Conservation (phyloP, 148 eudicot genomes). For the Camellia lanceoleosa region DNA sequence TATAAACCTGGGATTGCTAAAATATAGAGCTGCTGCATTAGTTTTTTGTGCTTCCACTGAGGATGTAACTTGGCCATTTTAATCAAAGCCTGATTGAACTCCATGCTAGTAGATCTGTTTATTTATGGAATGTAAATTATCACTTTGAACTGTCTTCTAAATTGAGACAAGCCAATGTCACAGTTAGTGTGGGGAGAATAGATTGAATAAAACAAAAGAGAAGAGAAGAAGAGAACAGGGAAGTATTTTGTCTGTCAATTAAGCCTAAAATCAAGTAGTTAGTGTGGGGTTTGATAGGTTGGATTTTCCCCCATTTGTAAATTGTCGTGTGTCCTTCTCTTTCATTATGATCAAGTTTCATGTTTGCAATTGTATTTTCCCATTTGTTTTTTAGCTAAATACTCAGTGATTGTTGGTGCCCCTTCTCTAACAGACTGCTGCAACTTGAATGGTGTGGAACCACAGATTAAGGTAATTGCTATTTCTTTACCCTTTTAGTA, state of each 20-base stretch:
- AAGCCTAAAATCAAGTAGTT: neutral
- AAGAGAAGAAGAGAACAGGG: neutral
- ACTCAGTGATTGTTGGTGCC: constrained; percentile 10
- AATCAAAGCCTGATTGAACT: neutral
- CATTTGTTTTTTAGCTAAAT: neutral
- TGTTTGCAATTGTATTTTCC: neutral
- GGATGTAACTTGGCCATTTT: neutral
- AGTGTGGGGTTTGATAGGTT: neutral
- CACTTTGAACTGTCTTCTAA: neutral
- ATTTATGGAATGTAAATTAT: too few relatives aligned
- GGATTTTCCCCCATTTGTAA: neutral
- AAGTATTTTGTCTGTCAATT: neutral
- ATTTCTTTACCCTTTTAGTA: neutral
- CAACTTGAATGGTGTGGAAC: constrained; percentile 21
- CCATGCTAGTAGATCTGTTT: neutral
- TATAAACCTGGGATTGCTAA: neutral
- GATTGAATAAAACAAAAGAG: neutral
- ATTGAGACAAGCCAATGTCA: constrained; percentile 1
- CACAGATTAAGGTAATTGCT: constrained; percentile 17
- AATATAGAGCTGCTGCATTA: neutral
- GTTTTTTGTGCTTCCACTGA: neutral
- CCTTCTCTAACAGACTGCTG: constrained; percentile 23
- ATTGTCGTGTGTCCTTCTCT: neutral
- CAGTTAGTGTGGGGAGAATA: neutral
- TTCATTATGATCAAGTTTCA: neutral